Conservation (phyloP, 306 rosid species). For the Cucumis sativus region DNA sequence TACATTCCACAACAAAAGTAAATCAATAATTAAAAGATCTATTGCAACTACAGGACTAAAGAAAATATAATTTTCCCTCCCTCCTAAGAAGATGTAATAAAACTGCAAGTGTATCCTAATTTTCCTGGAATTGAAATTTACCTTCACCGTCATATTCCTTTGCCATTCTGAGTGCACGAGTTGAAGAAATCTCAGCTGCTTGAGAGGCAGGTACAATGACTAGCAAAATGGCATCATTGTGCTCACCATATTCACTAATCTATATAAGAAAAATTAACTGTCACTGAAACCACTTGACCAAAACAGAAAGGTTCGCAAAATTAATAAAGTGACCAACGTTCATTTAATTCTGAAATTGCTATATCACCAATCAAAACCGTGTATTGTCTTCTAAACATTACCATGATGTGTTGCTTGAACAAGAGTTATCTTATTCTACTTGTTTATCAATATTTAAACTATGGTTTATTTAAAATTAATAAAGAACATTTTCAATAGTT, state of each 20-base stretch:
- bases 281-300: background rate
- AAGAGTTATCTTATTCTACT: background rate
- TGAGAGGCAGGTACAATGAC: slow-evolving; percentile 87
- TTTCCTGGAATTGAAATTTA: slow-evolving; percentile 10
- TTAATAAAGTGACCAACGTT: background rate
- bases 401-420: background rate
- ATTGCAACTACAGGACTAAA: background rate
- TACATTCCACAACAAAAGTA: background rate
- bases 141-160: slow-evolving; percentile 91
- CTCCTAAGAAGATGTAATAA: background rate
- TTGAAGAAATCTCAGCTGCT: slow-evolving; percentile 84
- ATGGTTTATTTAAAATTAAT: background rate
- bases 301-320: background rate
- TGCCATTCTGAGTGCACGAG: slow-evolving; percentile 66
- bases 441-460: background rate
- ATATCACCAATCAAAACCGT: background rate
- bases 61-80: background rate
- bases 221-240: slow-evolving; percentile 81
- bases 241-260: slow-evolving; percentile 89
- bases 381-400: background rate
- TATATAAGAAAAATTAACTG: slow-evolving; percentile 15
- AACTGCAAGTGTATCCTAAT: background rate
- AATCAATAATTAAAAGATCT: background rate
- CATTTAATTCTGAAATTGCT: background rate
- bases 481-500: background rate